Evolutionary conservation across 805 yeast species (phyloP).

Genomic region (Diddensiella transvaalensis): DNA sequence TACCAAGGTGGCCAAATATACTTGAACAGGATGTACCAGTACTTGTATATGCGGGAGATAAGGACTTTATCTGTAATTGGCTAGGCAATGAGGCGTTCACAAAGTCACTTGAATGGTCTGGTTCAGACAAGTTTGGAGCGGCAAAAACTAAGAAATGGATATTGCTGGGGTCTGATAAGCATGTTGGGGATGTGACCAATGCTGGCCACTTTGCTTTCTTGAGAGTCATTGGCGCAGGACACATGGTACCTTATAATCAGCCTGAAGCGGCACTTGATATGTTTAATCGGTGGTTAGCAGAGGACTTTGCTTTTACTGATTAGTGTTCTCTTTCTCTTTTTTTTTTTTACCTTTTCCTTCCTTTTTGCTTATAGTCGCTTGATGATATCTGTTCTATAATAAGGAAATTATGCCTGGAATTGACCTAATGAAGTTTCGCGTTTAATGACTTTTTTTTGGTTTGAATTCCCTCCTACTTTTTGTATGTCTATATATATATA

Average conservation of each 20-base stretch:
- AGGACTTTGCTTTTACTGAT: not conserved
- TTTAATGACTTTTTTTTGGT: too few species aligned
- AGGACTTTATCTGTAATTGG: conserved; percentile 93
- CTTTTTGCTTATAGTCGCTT: too few species aligned
- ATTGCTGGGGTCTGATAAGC: too few species aligned
- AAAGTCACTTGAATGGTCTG: conserved; percentile 59
- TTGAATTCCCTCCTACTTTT: too few species aligned
- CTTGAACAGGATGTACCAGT: conserved; percentile 73
- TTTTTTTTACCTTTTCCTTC: too few species aligned
- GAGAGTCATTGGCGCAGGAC: conserved; percentile 80
- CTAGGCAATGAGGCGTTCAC: conserved; percentile 87
- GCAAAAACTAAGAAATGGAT: conserved; percentile 17
- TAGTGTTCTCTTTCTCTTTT: not conserved
- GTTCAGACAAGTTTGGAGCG: conserved; percentile 45
- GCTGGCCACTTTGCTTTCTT: conserved; percentile 69
- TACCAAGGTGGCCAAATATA: conserved; percentile 56
- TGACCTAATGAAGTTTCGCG: too few species aligned
- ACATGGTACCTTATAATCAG: conserved; percentile 61
- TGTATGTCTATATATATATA: too few species aligned
- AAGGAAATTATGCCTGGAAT: too few species aligned
- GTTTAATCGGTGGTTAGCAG: conserved; percentile 1
- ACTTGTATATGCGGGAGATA: conserved; percentile 87
- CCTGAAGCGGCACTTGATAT: conserved; percentile 6
- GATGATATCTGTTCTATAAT: too few species aligned
- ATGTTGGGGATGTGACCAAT: conserved; percentile 67